A percentile compares a stretch with the other conserved stretches of the same genome.
These are phyloP conservation scores for Podospora bellae-mahoneyi DNA, from an alignment of 495 filamentous ascomycete species.

Conservation along the genomic window DNA sequence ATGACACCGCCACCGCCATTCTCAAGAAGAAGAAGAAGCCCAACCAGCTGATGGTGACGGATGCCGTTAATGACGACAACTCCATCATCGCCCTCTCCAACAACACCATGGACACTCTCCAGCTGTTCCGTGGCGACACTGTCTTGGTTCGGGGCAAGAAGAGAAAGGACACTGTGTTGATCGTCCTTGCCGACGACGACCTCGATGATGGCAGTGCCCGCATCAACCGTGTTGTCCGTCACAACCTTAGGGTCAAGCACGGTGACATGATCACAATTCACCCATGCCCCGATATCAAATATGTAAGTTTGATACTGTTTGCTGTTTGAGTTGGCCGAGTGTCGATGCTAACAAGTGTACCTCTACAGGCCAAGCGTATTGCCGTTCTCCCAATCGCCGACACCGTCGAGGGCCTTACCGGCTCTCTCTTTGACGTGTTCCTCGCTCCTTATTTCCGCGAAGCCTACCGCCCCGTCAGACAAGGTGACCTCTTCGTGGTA, in stretches of 20 bases:
- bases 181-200: constrained; percentile 95
- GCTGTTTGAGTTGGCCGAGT: background rate
- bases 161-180: constrained; percentile 97
- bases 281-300: constrained; percentile 99
- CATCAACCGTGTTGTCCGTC: constrained; percentile 95
- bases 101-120: constrained; percentile 97
- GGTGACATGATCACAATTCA: constrained; percentile 96
- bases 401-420: constrained; percentile 94
- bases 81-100: constrained; percentile 97
- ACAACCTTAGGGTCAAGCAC: constrained; percentile 97
- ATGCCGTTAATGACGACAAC: constrained; percentile 98
- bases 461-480: constrained; percentile 92
- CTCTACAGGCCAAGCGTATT: constrained; percentile 86
- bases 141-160: constrained; percentile 99
- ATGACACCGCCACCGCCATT: constrained; percentile 95
- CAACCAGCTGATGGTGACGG: constrained; percentile 97
- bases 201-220: constrained; percentile 94
- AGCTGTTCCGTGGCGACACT: constrained; percentile 97
- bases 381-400: constrained; percentile 98
- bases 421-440: constrained; percentile 97
- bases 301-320: constrained; percentile 57
- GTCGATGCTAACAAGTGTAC: constrained; percentile 10
- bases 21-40: constrained; percentile 99
- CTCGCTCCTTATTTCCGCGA: constrained; percentile 99
- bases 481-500: constrained; percentile 95